Evolutionary conservation across 345 rosid species (phyloP), one percentile per base, ranked within the genome.

Genomic region (Arabis alpina): DNA sequence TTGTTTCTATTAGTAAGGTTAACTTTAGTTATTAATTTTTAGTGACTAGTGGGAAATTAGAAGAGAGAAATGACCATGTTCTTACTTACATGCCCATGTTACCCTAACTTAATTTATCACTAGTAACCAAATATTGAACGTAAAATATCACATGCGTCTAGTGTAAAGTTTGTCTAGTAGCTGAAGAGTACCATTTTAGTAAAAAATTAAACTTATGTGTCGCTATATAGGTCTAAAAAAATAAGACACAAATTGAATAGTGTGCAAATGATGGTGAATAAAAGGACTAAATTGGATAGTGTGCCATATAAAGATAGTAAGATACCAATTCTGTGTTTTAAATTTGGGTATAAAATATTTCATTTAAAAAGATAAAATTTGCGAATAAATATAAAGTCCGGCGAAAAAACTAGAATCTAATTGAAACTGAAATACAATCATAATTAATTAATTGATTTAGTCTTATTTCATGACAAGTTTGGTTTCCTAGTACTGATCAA

Each of bases 51-150:
- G 64, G 66, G 10, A 19, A 6, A 7, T 10, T 16, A 3, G 3
- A 2, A 28, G 6, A 43, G 19, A 34, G 5, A 25, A 19, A 8
- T 3, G 37, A 64, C 8, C 10, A 39, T 34, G 48, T 62, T 51
- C 54, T 42, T 50, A 36, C 23, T 53, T n/a, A 61, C 63, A 62
- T 23, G 27, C 30, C 71, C 77, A 73, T 58, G 77, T 66, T 73
- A 73, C 54, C 43, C 47, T 28, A 45, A 39, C 1, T 72, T 63
- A 24, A 5, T 54, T 7, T 63, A 45, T 45, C 61, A 52, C 30
- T 9, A 23, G 34, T 37, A 23, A 24, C 34, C 14, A 45, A 19
- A 23, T 13, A 34, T 2, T 42, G 47, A 54, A n/a, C 23, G 52
- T 25, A 25, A 44, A 37, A 45, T 47, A 55, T 47, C 76, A 64